Conservation (phyloP, 2,329 filamentous ascomycete genomes). For the Ascochyta viciae-villosae region DNA sequence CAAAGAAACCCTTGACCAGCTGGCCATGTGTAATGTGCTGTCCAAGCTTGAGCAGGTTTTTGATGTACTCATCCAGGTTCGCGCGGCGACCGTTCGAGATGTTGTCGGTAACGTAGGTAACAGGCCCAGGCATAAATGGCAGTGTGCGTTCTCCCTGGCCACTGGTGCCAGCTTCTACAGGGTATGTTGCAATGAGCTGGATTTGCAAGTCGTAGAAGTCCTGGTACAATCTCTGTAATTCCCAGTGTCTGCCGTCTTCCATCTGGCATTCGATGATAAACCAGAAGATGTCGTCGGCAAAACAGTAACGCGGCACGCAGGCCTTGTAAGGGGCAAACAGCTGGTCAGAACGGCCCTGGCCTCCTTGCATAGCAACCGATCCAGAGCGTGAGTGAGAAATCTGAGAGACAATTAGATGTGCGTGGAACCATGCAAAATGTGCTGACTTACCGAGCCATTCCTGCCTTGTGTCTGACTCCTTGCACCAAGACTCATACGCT, state of each 20-base stretch:
- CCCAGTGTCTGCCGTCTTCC: constrained; percentile 91
- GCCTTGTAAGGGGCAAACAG: constrained; percentile 80
- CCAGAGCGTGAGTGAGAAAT: constrained; percentile 45
- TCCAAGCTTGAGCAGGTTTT: constrained; percentile 84
- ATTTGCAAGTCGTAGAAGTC: constrained; percentile 99
- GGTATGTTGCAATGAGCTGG: constrained; percentile 87
- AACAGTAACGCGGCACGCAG: constrained; percentile 90
- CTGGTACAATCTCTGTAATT: constrained; percentile 92
- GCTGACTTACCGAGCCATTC: constrained; percentile 44
- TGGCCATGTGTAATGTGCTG: constrained; percentile 83
- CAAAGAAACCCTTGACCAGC: constrained; percentile 89
- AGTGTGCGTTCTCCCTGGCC: constrained; percentile 76
- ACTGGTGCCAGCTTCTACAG: constrained; percentile 88
- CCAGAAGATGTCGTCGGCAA: constrained; percentile 98
- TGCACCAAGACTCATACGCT: constrained; percentile 76
- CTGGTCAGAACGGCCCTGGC: constrained; percentile 50
- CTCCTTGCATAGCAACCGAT: constrained; percentile 46
- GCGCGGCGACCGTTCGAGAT: constrained; percentile 93
- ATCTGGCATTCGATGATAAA: constrained; percentile 93
- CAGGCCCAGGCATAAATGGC: constrained; percentile 97
- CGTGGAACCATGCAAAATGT: not conserved
- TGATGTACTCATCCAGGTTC: constrained; percentile 94
- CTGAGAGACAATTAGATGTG: constrained; percentile 23
- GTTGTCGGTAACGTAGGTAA: constrained; percentile 96
- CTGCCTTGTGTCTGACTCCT: constrained; percentile 34